Percentiles rank a stretch among this genome's conserved stretches.
These are phyloP conservation scores for Phytophthora kernoviae DNA, from an alignment of 352 stramenopile genomes.

Conservation along the genomic window DNA sequence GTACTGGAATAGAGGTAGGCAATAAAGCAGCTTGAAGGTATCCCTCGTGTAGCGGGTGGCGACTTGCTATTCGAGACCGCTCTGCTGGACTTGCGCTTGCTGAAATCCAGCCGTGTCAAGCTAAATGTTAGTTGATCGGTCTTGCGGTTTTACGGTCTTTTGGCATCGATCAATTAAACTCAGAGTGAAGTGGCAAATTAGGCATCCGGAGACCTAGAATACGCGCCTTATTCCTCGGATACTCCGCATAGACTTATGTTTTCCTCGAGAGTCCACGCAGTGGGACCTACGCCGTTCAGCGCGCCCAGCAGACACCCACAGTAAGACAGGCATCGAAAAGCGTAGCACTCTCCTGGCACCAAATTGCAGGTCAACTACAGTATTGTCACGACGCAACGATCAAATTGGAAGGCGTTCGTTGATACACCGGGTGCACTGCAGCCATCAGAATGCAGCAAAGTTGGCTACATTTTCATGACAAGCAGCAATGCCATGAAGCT, in stretches of 20 bases:
- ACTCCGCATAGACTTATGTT: too few relatives aligned
- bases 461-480: too few relatives aligned
- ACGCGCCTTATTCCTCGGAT: constrained; percentile 9
- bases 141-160: neutral
- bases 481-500: too few relatives aligned
- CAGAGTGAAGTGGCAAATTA: constrained; percentile 5
- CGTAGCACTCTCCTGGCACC: neutral
- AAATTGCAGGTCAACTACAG: neutral
- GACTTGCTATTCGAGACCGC: neutral
- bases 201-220: constrained; percentile 4
- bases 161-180: constrained; percentile 14
- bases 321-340: neutral
- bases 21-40: neutral
- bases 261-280: constrained; percentile 9
- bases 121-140: neutral
- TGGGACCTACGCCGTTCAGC: neutral
- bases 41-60: neutral
- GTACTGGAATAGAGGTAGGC: neutral
- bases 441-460: too few relatives aligned
- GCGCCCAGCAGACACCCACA: too few relatives aligned
- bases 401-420: neutral
- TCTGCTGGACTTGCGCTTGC: constrained; percentile 1
- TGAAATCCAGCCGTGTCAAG: constrained; percentile 7
- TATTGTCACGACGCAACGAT: neutral
- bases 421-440: too few relatives aligned